Percentiles rank a stretch among this genome's conserved stretches.
phyloP scores from a whole-genome alignment of 2,329 filamentous ascomycete species.

The Orbilia ellipsospora region DNA sequence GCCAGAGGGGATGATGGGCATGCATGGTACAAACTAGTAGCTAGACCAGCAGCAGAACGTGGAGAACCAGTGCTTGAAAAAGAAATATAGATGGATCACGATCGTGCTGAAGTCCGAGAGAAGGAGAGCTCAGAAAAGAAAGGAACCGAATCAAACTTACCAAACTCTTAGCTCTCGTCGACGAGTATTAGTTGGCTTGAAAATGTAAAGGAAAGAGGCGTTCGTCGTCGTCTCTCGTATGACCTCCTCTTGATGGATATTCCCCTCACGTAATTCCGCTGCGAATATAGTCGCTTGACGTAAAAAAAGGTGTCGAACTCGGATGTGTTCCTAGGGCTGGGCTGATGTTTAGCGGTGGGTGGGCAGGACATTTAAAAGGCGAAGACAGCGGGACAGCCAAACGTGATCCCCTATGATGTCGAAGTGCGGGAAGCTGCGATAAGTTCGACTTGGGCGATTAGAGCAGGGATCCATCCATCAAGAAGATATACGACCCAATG shows the following conservation, averaged over 20 bases:
- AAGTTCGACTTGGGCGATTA: conserved; percentile 32
- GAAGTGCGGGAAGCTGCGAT: conserved; percentile 41
- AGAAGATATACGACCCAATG: conserved; percentile 17
- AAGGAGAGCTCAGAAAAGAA: conserved; percentile 21
- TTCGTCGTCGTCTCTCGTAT: conserved; percentile 7
- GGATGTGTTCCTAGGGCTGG: conserved; percentile 41
- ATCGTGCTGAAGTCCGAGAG: conserved; percentile 7
- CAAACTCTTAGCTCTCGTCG: too few relatives aligned
- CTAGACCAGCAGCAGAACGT: conserved; percentile 18
- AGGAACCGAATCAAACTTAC: conserved; percentile 5
- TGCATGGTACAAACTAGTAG: conserved; percentile 4
- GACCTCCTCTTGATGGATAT: conserved; percentile 9
- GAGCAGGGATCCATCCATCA: conserved; percentile 23
- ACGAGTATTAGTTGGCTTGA: too few relatives aligned
- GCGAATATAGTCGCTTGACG: not conserved
- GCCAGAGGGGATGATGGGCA: conserved; percentile 8
- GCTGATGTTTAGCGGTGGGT: conserved; percentile 25
- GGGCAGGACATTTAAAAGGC: conserved; percentile 42
- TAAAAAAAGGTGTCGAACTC: conserved; percentile 32
- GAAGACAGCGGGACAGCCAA: conserved; percentile 26
- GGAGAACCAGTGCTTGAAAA: conserved; percentile 37
- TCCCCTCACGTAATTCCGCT: not conserved
- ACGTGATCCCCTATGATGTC: conserved; percentile 41
- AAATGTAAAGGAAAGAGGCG: not conserved
- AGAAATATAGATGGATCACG: conserved; percentile 26